Base-by-base conservation (phyloP, 2,329 filamentous ascomycete species). In the Daldinia sp. region DNA sequence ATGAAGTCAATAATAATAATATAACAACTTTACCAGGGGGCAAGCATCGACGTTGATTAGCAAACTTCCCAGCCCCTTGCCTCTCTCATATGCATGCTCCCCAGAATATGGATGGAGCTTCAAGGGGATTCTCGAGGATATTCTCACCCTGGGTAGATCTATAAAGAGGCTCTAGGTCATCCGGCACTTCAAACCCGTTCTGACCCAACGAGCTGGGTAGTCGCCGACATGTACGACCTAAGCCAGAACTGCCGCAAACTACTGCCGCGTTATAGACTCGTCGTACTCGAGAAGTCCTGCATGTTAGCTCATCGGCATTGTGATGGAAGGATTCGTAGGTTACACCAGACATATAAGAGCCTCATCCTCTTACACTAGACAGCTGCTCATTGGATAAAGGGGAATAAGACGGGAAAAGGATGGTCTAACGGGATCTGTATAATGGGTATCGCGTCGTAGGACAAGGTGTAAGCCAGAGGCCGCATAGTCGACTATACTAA, bases 61-160 rank as follows among this genome's bases (percentile, higher is more conserved):
- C 56, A 60, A 63, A 57, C 56, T 23, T 29, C 35, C 3, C 10
- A 13, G 30, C 35, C 39, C 56, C 56, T 60, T 56, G 21, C 51
- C 53, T 41, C 21, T 57, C 29, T 1, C n/a, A 25, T 11, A 11
- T 53, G 27, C 21, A 19, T 29, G 23, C 19, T 23, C 47, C 15
- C 21, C 25, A 15, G 13, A 3, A 29, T 21, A 17, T 29, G 19
- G 11, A 35, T 35, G n/a, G 15, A 15, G 17, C n/a, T n/a, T n/a
- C 3, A 37, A 7, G 6, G 2, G 17, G 6, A 37, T 10, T 15
- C 4, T 15, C 34, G 9, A 43, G 2, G 19, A 10, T 25, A 25
- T 8, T 4, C 11, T 4, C 19, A 43, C 39, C 11, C 37, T 4
- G 25, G 1, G 10, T 25, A 25, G 0, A 43, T 1, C 10, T 43